Evolutionary conservation across 768 basidiomycete genomes (phyloP).

Genomic region (Trametes cinnabarina): DNA sequence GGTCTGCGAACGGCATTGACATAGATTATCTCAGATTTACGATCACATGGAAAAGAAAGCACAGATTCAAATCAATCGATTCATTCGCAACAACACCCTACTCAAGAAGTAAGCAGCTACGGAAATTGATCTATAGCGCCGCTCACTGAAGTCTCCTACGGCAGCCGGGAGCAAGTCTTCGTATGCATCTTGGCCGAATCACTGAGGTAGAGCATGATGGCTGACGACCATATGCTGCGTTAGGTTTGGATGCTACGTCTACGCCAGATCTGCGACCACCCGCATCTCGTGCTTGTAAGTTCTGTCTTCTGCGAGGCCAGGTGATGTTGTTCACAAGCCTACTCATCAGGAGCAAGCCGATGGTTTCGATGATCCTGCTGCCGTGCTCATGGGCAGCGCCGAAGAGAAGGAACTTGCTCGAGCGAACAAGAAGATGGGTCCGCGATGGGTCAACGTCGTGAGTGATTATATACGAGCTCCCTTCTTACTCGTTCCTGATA

Average conservation of each 20-base stretch:
- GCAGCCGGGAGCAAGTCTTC: slow-evolving; percentile 48
- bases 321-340: neutral
- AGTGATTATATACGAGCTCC: neutral
- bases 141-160: neutral
- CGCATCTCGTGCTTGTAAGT: slow-evolving; percentile 61
- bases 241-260: slow-evolving; percentile 75
- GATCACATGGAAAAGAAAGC: slow-evolving; percentile 54
- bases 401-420: slow-evolving; percentile 56
- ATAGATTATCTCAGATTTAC: slow-evolving; percentile 43
- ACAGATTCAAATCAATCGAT: slow-evolving; percentile 56
- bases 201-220: neutral
- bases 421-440: slow-evolving; percentile 45
- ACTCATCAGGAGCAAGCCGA: slow-evolving; percentile 40
- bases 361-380: slow-evolving; percentile 48
- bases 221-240: neutral
- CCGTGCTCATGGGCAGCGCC: slow-evolving; percentile 44
- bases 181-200: slow-evolving; percentile 29
- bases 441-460: slow-evolving; percentile 37
- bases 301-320: neutral
- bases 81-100: slow-evolving; percentile 61
- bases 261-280: slow-evolving; percentile 72
- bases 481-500: too few species aligned
- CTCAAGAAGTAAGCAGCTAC: slow-evolving; percentile 60
- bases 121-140: neutral
- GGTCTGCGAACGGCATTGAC: neutral